These are phyloP conservation scores for Hibiscus trionum DNA, from an alignment of 345 rosid genomes.

Conservation along the genomic window DNA sequence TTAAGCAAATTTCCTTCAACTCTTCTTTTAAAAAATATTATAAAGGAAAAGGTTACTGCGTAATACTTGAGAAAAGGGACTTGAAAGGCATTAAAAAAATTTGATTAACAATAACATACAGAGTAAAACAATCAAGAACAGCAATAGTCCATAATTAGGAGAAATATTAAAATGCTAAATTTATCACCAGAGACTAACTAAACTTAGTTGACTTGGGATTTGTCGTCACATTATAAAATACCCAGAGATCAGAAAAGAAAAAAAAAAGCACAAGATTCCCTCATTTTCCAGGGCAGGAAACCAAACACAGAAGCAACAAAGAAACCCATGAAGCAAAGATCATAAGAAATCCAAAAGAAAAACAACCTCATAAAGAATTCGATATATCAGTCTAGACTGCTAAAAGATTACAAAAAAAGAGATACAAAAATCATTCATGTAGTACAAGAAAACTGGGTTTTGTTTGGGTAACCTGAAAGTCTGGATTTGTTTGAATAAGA, in stretches of 20 bases:
- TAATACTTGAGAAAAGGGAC: too few species aligned
- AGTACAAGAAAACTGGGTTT: background rate
- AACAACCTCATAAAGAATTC: background rate
- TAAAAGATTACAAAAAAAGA: background rate
- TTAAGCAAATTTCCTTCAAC: too few species aligned
- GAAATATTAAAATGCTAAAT: too few species aligned
- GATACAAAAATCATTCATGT: background rate
- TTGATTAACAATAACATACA: background rate
- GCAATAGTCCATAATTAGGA: background rate
- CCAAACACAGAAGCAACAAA: slow-evolving; percentile 14
- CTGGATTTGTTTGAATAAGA: background rate
- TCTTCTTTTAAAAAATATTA: too few species aligned
- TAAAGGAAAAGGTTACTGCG: too few species aligned
- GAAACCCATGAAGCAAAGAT: slow-evolving; percentile 6
- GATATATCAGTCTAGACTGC: background rate
- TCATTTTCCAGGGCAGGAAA: slow-evolving; percentile 13
- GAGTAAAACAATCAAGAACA: background rate
- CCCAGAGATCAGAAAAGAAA: background rate
- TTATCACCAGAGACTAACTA: background rate
- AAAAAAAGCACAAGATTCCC: background rate
- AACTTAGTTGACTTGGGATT: background rate
- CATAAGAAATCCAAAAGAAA: slow-evolving; percentile 2
- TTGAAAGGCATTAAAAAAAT: too few species aligned
- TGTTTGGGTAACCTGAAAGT: background rate
- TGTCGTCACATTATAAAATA: background rate